These are phyloP conservation scores for Eucalyptus pauciflora DNA, from an alignment of 345 rosid species.

Conservation along the genomic window DNA sequence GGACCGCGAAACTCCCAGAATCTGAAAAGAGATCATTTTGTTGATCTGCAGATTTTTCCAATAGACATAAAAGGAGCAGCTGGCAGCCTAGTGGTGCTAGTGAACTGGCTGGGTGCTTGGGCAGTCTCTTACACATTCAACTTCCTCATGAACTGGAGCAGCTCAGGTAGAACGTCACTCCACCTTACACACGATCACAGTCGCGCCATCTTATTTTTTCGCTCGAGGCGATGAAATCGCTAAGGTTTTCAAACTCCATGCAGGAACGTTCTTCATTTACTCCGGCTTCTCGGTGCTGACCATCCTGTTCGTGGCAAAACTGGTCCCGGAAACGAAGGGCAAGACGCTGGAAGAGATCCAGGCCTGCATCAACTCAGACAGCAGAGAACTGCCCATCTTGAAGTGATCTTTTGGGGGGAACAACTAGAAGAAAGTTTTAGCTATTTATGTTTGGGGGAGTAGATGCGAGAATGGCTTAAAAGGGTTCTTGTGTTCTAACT, in stretches of 20 bases:
- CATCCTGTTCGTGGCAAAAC: constrained; percentile 58
- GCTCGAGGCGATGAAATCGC: neutral
- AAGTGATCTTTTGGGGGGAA: neutral
- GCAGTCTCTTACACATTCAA: constrained; percentile 78
- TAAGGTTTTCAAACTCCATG: neutral
- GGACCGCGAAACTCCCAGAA: neutral
- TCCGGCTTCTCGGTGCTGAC: constrained; percentile 51
- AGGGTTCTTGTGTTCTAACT: neutral
- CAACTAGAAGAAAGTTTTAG: neutral
- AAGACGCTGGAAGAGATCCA: constrained; percentile 90
- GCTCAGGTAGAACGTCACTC: constrained; percentile 27
- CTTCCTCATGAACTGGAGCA: constrained; percentile 76
- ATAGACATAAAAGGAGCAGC: constrained; percentile 77
- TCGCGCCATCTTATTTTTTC: neutral
- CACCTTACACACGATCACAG: neutral
- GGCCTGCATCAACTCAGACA: constrained; percentile 37
- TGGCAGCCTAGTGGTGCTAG: constrained; percentile 86
- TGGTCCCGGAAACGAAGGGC: constrained; percentile 91
- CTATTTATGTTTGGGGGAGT: neutral
- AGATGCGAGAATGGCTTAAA: neutral
- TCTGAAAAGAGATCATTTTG: neutral
- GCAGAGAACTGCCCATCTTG: neutral
- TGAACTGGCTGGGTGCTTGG: constrained; percentile 96
- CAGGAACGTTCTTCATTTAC: constrained; percentile 78
- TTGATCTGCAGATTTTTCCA: constrained; percentile 61